Evolutionary conservation across 257 asterid species (phyloP), one percentile per base, ranked within the genome.

Genomic region (Fraxinus pennsylvanica): DNA sequence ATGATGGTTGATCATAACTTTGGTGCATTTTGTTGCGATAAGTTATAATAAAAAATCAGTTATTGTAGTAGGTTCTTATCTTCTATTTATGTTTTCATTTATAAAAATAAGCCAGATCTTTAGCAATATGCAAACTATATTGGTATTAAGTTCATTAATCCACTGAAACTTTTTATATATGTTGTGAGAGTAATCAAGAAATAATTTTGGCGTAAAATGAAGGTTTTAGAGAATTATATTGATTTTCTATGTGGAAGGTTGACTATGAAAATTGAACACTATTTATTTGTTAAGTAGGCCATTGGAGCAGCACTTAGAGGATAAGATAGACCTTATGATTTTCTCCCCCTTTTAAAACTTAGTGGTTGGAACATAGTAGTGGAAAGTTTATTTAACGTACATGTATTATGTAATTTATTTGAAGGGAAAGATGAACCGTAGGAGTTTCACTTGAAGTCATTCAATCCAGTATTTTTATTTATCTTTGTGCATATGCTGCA

Each of bases 401-500:
- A 47, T 13, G 32, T 21, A 9, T 63, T 27, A 12, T 63, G 21
- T 63, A 63, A 25, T 27, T 22, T 27, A 8, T 63, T 27, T 27
- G 35, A 25, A 27, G 69, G 69, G 4, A 25, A 8, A 27, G 36
- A 59, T 63, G 7, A 10, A 25, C 69, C 8, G 1, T 27, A 63
- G 35, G 35, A 63, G 69, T 9, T 27, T 27, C 35, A 27, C 35
- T 63, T 22, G 36, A 25, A 25, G 69, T 9, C 21, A 27, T 27
- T 63, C 14, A 4, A 63, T 63, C 19, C 1, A 63, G 32, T 22
- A 59, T 59, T 76, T 80, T 33, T 72, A 12, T 59, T 78, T 47
- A 77, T 54, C 74, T 41, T 25, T 39, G 36, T 71, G 32, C 66
- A 33, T 78, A 68, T 68, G 36, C 14, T 83, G 87, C 89, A 96